A percentile compares a stretch with the other conserved stretches of the same genome.
Conservation (phyloP, 2,329 filamentous ascomycete genomes). For the Epichloe sibirici region DNA sequence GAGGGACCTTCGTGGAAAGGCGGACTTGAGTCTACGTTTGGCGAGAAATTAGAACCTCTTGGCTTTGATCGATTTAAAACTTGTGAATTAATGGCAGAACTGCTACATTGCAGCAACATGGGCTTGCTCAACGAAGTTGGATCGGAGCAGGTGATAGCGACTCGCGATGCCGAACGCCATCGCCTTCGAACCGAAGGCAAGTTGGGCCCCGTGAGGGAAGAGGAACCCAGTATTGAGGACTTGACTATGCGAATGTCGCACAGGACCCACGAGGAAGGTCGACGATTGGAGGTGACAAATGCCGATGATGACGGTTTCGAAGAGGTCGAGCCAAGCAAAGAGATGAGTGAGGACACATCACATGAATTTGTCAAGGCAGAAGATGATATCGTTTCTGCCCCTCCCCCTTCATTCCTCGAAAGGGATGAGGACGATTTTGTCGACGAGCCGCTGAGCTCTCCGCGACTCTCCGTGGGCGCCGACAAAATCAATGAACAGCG, state of each 20-base stretch:
- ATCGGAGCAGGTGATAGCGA: conserved; percentile 73
- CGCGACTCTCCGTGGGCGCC: conserved; percentile 48
- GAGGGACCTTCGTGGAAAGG: conserved; percentile 62
- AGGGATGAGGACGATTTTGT: conserved; percentile 64
- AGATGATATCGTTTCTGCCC: conserved; percentile 32
- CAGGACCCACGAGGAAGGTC: conserved; percentile 42
- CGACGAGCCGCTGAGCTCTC: conserved; percentile 63
- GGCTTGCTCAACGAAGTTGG: conserved; percentile 83
- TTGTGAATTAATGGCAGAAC: conserved; percentile 94
- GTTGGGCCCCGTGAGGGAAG: conserved; percentile 35
- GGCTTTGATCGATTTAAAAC: conserved; percentile 98
- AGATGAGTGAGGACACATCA: conserved; percentile 61
- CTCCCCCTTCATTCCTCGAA: conserved; percentile 19
- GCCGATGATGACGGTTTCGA: conserved; percentile 86
- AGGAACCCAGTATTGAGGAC: conserved; percentile 39
- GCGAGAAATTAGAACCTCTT: conserved; percentile 79
- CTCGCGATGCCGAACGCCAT: conserved; percentile 71
- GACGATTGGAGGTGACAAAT: conserved; percentile 68
- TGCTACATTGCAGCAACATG: conserved; percentile 98
- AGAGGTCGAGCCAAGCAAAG: conserved; percentile 61
- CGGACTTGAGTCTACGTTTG: conserved; percentile 76
- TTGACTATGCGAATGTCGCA: conserved; percentile 46
- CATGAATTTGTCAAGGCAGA: conserved; percentile 54
- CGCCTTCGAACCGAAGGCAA: conserved; percentile 65
- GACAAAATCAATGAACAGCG: conserved; percentile 39